Base-by-base conservation (phyloP, 768 basidiomycete species). In the Gymnopilus dilepis region DNA sequence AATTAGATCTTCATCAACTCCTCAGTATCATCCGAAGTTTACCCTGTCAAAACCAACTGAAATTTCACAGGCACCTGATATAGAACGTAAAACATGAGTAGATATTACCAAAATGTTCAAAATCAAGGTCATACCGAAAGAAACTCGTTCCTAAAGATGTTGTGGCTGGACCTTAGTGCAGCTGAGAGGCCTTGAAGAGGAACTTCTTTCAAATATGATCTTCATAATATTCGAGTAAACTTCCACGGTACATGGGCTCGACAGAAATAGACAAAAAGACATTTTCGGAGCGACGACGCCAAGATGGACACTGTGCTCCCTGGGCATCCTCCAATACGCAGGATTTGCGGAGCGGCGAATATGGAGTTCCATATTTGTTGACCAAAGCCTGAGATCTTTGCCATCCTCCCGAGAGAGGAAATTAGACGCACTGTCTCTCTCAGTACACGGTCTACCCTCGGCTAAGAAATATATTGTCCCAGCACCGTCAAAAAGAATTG, bases 61-160 rank as follows among this genome's bases (percentile, higher is more conserved):
- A 43, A 43, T 52, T 61, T 60, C 66, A 26, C 63, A 65, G 47
- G 48, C 19, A 12, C 40, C 61, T 58, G 58, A 65, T 45, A 61
- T 62, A 62, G 58, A 57, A 37, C 28, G 34, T n/a, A 31, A 50
- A 63, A 56, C 61, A 57, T 67, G 63, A 64, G 63, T 65, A 63
- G 42, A 60, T 17, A 21, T 52, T 61, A 19, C 61, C 63, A 60
- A 55, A 58, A 62, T 42, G 37, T 63, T 54, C 38, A 30, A 31
- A 24, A 47, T 31, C 26, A 17, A 51, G 48, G 28, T 41, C 60
- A 52, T 26, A 54, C 59, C 58, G 59, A 63, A 45, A 61, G 59
- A 63, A 61, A 59, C 21, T 37, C 48, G 45, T 50, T 51, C 26
- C 30, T 21, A 34, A 57, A 51, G 51, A 31, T 52, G 50, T 40